A percentile compares a stretch with the other conserved stretches of the same genome.
Conservation (phyloP, 2,329 filamentous ascomycete genomes). For the Neopestalotiopsis clavispora region DNA sequence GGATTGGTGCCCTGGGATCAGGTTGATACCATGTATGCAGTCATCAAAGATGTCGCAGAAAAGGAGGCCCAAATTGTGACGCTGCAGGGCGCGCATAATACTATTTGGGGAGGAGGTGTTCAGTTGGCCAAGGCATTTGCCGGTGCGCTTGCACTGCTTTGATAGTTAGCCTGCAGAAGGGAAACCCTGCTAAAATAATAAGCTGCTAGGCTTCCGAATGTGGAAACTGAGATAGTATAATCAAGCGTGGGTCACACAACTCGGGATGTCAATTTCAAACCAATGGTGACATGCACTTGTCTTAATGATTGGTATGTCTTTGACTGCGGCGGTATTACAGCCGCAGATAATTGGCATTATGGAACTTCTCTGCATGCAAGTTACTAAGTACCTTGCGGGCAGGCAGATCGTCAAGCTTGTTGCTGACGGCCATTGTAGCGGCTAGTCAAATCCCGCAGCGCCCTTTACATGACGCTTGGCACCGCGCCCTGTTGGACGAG, state of each 20-base stretch:
- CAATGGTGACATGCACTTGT: not conserved
- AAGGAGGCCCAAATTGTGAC: constrained; percentile 1
- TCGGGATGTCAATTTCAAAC: not conserved
- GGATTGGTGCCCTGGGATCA: constrained; percentile 13
- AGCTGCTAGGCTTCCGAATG: not conserved
- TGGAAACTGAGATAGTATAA: not conserved
- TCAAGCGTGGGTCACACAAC: not conserved
- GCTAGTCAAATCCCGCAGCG: not conserved
- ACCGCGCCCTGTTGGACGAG: not conserved
- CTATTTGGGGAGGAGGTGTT: constrained; percentile 11
- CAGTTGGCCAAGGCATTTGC: constrained; percentile 9
- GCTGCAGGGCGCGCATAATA: not conserved
- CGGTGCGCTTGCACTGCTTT: constrained; percentile 2
- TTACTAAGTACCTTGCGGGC: not conserved
- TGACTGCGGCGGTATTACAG: not conserved
- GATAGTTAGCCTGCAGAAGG: not conserved
- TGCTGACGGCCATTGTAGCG: not conserved
- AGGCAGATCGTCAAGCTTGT: not conserved
- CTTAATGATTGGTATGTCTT: not conserved
- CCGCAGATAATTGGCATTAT: not conserved
- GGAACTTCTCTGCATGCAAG: not conserved
- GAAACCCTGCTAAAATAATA: too few relatives aligned
- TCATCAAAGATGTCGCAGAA: not conserved
- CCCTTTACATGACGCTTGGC: not conserved
- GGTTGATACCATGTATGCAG: constrained; percentile 4